Evolutionary conservation across 768 basidiomycete genomes (phyloP), one percentile per base, ranked within the genome.

Genomic region (Termitomyces bulborhizus): DNA sequence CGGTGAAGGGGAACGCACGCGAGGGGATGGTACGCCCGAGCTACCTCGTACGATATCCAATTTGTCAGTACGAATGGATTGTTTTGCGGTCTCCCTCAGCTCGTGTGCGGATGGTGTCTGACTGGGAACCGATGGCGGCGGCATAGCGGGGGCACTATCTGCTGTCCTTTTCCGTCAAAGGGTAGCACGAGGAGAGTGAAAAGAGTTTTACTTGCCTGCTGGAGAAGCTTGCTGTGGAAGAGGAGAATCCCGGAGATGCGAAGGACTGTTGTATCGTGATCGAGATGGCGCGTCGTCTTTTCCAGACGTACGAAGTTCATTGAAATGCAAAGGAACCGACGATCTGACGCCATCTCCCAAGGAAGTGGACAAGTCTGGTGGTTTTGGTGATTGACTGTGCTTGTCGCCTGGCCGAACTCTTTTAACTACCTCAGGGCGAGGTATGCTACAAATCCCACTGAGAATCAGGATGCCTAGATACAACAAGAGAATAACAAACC

Each of bases 91-190:
- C 65, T 88, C 88, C 48, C 90, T 79, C 15, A 91, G 76, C 62
- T 90, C 90, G 61, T 90, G 87, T 1, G 89, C 88, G 9, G 86
- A 87, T 6, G 74, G 70, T 0, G 89, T 90, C 62, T 90, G 88
- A 62, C 90, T 92, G 2, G 90, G 90, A 46, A 76, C 82, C 26
- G 73, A 76, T 16, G 90, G 90, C 4, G 91, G 90, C 12, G 86
- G 88, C 89, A 93, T 92, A 1, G 65, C 64, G 36, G 80, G 76
- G n/a, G 63, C 66, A 31, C 64, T 64, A 51, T 76, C 77, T 15
- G 62, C 60, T 24, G 64, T 55, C 71, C 11, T 72, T 37, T 78
- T 77, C 83, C 82, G 6, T 55, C 47, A 53, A 68, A 67, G 48
- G 72, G 73, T 47, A 71, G 66, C 59, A 41, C 73, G 74, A 34